phyloP scores from a whole-genome alignment of 2,329 filamentous ascomycete genomes.

The Fusarium acutatum region DNA sequence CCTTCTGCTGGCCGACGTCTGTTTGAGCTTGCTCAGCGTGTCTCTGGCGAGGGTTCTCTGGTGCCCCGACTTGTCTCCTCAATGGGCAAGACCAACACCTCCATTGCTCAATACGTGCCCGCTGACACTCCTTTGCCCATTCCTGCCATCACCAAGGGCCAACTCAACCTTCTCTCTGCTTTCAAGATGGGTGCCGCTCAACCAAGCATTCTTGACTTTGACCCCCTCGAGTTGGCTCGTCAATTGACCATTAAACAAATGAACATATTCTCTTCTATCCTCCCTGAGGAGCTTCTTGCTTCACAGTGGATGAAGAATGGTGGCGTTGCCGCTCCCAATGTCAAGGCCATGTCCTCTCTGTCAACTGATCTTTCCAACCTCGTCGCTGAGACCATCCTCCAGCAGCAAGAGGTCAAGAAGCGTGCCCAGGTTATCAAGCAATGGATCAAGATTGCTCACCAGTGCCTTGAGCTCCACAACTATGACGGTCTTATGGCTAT shows the following conservation, averaged over 20 bases:
- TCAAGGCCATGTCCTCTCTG: constrained; percentile 91
- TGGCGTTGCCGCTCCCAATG: constrained; percentile 82
- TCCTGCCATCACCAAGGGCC: constrained; percentile 77
- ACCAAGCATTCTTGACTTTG: constrained; percentile 87
- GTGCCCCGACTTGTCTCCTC: constrained; percentile 86
- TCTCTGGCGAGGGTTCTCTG: constrained; percentile 76
- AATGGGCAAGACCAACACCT: constrained; percentile 86
- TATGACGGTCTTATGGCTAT: constrained; percentile 98
- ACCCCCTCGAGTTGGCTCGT: constrained; percentile 87
- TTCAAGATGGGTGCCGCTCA: constrained; percentile 77
- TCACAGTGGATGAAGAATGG: constrained; percentile 94
- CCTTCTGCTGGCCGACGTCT: constrained; percentile 84
- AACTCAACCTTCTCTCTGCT: constrained; percentile 74
- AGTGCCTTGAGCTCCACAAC: constrained; percentile 89
- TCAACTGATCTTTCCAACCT: constrained; percentile 93
- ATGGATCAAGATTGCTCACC: constrained; percentile 94
- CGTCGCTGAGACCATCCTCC: constrained; percentile 91
- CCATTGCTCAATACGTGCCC: constrained; percentile 74
- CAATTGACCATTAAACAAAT: constrained; percentile 95
- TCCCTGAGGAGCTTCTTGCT: constrained; percentile 89
- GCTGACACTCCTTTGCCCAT: constrained; percentile 76
- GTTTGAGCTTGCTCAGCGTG: constrained; percentile 79
- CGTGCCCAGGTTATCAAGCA: constrained; percentile 92
- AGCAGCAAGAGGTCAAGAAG: constrained; percentile 90
- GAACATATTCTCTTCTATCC: constrained; percentile 87